These are phyloP conservation scores for Daldinia eschscholtzii DNA, from an alignment of 2,329 filamentous ascomycete genomes.

Conservation along the genomic window DNA sequence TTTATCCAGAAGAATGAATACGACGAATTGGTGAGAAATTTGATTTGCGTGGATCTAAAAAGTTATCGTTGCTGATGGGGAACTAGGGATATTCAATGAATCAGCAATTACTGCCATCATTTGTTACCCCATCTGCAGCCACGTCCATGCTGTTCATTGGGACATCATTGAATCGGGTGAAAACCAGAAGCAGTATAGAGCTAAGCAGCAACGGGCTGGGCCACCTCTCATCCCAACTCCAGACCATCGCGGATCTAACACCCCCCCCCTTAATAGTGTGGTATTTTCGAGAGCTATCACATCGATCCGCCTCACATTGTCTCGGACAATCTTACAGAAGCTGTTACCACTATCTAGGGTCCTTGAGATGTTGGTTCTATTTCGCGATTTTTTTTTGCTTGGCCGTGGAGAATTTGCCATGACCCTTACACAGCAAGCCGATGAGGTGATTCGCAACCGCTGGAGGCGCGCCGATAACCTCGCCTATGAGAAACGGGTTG, in stretches of 20 bases:
- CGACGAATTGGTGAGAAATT: conserved; percentile 55
- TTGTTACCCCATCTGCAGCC: conserved; percentile 80
- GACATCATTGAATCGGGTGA: conserved; percentile 86
- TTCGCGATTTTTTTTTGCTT: conserved; percentile 89
- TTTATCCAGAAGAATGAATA: conserved; percentile 73
- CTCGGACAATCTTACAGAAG: conserved; percentile 84
- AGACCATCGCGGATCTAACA: conserved; percentile 74
- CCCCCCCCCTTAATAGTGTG: conserved; percentile 81
- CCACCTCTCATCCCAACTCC: conserved; percentile 76
- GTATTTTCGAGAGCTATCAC: conserved; percentile 79
- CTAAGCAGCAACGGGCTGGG: conserved; percentile 64
- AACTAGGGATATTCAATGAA: conserved; percentile 70
- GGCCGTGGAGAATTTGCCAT: conserved; percentile 92
- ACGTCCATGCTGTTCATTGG: conserved; percentile 92
- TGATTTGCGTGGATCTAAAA: not conserved
- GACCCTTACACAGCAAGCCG: conserved; percentile 85
- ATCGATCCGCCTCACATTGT: conserved; percentile 83
- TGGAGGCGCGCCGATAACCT: conserved; percentile 74
- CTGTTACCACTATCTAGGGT: conserved; percentile 83
- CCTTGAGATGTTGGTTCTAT: conserved; percentile 78
- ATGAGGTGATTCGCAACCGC: conserved; percentile 80
- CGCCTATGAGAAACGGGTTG: conserved; percentile 68
- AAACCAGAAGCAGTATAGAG: conserved; percentile 65
- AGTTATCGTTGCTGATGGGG: conserved; percentile 8
- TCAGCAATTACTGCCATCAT: conserved; percentile 76